Evolutionary conservation across 73 alveolate genomes (phyloP).

Genomic region (Breviolum minutum): DNA sequence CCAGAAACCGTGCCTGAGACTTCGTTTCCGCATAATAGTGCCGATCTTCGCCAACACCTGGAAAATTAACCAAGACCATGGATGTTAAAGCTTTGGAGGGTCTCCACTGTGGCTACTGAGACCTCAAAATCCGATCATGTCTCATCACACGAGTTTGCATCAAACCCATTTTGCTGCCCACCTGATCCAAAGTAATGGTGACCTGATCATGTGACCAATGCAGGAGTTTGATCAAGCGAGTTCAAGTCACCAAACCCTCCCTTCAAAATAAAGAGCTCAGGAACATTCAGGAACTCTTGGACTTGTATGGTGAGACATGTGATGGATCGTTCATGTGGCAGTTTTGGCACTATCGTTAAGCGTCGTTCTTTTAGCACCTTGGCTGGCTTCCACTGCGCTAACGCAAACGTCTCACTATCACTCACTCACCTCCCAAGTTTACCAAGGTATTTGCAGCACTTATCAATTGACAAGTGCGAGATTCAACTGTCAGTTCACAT

Average conservation of each 20-base stretch:
- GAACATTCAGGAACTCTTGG: too few species aligned
- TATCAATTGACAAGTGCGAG: conserved; percentile 39
- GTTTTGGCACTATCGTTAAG: too few species aligned
- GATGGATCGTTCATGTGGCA: too few species aligned
- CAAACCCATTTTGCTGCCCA: neutral
- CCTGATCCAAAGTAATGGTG: conserved; percentile 22
- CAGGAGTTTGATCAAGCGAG: too few species aligned
- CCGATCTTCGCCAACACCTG: conserved; percentile 64
- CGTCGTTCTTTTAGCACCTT: neutral
- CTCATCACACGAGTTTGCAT: too few species aligned
- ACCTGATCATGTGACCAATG: neutral
- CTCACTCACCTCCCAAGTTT: neutral
- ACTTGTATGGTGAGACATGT: too few species aligned
- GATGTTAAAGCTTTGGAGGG: too few species aligned
- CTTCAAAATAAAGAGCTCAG: too few species aligned
- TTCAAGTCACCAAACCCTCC: too few species aligned
- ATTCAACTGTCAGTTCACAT: conserved; percentile 23
- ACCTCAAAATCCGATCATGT: neutral
- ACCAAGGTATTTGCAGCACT: conserved; percentile 73
- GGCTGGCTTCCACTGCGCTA: neutral
- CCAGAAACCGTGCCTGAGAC: neutral
- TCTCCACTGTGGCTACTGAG: too few species aligned
- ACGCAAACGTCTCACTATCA: neutral
- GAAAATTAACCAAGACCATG: too few species aligned
- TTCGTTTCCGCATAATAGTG: conserved; percentile 30